Percentiles rank a stretch among this genome's conserved stretches.
These are phyloP conservation scores for Fusarium sacchari DNA, from an alignment of 2,329 filamentous ascomycete genomes.

Conservation along the genomic window DNA sequence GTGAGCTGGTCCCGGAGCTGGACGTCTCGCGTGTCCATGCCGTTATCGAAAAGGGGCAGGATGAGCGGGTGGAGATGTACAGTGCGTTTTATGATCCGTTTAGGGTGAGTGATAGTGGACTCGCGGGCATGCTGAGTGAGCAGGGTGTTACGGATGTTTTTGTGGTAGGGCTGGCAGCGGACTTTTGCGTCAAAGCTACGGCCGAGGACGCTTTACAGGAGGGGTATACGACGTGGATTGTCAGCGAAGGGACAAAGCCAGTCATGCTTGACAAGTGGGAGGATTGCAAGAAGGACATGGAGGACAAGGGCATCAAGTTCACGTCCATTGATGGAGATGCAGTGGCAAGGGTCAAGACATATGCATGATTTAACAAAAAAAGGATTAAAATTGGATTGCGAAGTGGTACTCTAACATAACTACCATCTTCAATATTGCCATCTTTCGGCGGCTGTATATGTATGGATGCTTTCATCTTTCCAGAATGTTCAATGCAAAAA, in stretches of 20 bases:
- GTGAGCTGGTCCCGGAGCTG: constrained; percentile 78
- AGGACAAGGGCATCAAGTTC: constrained; percentile 68
- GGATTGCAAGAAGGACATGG: constrained; percentile 62
- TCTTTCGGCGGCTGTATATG: constrained; percentile 31
- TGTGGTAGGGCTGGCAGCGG: constrained; percentile 85
- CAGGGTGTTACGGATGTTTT: constrained; percentile 79
- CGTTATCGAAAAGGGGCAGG: constrained; percentile 81
- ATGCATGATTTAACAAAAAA: constrained; percentile 13
- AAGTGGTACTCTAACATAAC: constrained; percentile 26
- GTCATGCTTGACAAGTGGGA: constrained; percentile 73
- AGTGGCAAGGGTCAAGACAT: constrained; percentile 37
- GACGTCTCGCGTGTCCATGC: constrained; percentile 67
- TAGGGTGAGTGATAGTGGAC: constrained; percentile 68
- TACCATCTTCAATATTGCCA: constrained; percentile 25
- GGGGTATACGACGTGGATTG: constrained; percentile 80
- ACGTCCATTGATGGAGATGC: constrained; percentile 54
- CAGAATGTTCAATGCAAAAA: constrained; percentile 45
- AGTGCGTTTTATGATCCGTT: constrained; percentile 90
- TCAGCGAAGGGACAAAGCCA: constrained; percentile 80
- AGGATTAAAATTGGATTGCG: constrained; percentile 34
- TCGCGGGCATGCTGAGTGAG: constrained; percentile 67
- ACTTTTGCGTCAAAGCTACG: constrained; percentile 88
- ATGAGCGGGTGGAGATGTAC: constrained; percentile 87
- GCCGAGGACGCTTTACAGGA: constrained; percentile 80
- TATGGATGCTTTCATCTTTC: constrained; percentile 40